Evolutionary conservation across 2,329 filamentous ascomycete genomes (phyloP), one percentile per base, ranked within the genome.

Genomic region (Ophiostoma sp.): DNA sequence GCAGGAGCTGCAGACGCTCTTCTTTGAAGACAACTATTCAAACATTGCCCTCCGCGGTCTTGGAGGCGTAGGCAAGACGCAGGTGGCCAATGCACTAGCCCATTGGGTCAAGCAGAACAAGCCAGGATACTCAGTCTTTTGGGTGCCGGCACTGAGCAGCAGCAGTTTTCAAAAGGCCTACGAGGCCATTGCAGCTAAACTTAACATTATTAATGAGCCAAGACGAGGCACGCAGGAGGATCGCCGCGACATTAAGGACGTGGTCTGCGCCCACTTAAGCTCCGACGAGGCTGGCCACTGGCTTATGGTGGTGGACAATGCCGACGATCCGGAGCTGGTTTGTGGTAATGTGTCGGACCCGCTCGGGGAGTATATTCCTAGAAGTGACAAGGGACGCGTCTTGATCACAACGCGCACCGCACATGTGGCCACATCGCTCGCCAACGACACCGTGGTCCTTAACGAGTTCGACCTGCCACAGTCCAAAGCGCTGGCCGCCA

Each of bases 161-260:
- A 80, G 79, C 19, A 82, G 77, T 70, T 81, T 86, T 72, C 78
- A 84, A 50, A 80, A 82, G 70, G 82, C 82, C 12, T 85, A 81
- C 73, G 69, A 63, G 2, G 78, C 79, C 5, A 79, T 84, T 2
- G 80, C 78, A 0, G 78, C 76, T 50, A 77, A 79, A 76, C 77
- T 84, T 12, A 57, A 72, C 0, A 75, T 82, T n/a, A 4, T 19
- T 5, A 17, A 5, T 52, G 48, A 8, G 19, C 19, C 48, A n/a
- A 19, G 48, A 6, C 39, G 82, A 12, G 1, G 85, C 66, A n/a
- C n/a, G n/a, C 76, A 76, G 7, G 82, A 87, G 70, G 88, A 5
- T 11, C 5, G 89, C 74, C 81, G 83, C 59, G 90, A 92, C 74
- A 78, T 89, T 48, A 86, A 87, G 70, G 88, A 90, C 76, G 85